Evolutionary conservation across 192 early-diverging fungal species (phyloP), one percentile per base, ranked within the genome.

Genomic region (Backusella sp.): DNA sequence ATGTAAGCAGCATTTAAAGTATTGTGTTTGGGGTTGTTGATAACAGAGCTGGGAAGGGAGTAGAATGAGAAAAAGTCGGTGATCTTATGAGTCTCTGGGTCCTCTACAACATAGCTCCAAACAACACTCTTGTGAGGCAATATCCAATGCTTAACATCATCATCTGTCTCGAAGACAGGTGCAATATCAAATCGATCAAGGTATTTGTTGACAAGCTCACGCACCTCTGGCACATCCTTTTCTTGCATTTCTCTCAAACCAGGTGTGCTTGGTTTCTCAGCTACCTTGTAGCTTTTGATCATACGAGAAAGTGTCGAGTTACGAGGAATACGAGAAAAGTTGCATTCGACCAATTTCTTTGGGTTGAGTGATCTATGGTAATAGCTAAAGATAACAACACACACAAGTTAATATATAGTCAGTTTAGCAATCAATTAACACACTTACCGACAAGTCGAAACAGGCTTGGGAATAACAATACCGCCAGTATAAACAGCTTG

Each of bases 401-500:
- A 23, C 12, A 30, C 4, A 32, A 3, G 52, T n/a, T 69, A 30
- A 23, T n/a, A 41, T 37, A n/a, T 69, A n/a, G 35, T 23, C 39
- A 21, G 66, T 35, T 32, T 68, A 21, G 66, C 9, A 37, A 19
- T 1, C 23, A 32, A 68, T 68, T 6, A 37, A 14, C 17, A 42
- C 17, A 23, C 79, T 62, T 83, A 84, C 73, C 89, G 83, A 75
- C 91, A 92, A 2, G 88, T 93, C 6, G 93, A 79, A 44, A 99
- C 82, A 0, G 98, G 96, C 80, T 92, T 98, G 26, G 98, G 98
- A 68, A 99, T 79, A 67, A 92, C 89, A 28, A 91, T 88, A 39
- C 98, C 98, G 17, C 94, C 96, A 44, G 98, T 99, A 84, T 99
- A 99, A 7, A 95, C 92, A 32, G 98, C 98, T 83, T 99, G 98